phyloP scores from a whole-genome alignment of 1,284 basidiomycete species.

The Sparassis latifolia region DNA sequence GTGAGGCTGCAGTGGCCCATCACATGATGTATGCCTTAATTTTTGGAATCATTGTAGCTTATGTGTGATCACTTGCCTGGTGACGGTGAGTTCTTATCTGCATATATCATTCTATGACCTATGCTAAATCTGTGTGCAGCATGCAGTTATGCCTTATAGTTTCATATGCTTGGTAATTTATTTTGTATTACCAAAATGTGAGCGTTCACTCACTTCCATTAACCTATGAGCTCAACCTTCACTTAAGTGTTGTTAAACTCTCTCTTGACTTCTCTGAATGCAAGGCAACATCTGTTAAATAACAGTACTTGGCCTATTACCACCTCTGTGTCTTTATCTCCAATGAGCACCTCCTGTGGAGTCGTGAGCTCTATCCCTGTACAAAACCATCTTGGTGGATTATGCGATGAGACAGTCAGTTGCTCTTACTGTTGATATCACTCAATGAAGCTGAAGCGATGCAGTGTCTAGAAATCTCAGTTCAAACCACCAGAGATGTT shows the following conservation, averaged over 20 bases:
- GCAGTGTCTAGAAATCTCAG: background rate
- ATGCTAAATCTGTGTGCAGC: background rate
- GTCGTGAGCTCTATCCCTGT: background rate
- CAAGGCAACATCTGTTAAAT: background rate
- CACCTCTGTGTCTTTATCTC: background rate
- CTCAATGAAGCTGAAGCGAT: background rate
- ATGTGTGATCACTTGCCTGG: background rate
- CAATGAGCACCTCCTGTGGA: background rate
- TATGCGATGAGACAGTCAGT: background rate
- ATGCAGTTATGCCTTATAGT: background rate
- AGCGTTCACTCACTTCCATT: background rate
- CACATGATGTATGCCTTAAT: background rate
- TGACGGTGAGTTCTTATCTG: background rate
- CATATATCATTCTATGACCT: background rate
- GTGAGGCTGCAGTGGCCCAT: background rate
- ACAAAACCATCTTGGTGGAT: background rate
- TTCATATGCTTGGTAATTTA: background rate
- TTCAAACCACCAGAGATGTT: background rate
- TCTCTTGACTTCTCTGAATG: background rate
- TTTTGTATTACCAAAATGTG: background rate
- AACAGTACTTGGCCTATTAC: background rate
- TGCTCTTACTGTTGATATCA: background rate
- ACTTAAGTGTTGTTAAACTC: background rate
- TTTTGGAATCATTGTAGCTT: background rate
- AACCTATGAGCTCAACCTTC: background rate